Conservation (phyloP, 2,329 filamentous ascomycete species). For the Cytospora leucostoma region DNA sequence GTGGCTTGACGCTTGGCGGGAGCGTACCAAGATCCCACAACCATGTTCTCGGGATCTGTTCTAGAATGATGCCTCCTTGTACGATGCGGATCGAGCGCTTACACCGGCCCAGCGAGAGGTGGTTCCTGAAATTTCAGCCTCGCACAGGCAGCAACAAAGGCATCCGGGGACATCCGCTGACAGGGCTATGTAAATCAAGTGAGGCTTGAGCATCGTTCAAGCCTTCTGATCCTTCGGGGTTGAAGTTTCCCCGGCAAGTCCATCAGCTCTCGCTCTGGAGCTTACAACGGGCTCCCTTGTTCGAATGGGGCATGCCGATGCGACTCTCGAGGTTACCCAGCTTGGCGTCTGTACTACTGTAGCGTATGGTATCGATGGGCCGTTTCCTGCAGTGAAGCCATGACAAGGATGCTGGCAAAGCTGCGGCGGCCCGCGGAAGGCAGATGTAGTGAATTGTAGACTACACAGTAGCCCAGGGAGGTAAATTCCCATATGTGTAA, state of each 20-base stretch:
- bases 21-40: not conserved
- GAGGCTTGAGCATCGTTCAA: not conserved
- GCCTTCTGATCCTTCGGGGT: not conserved
- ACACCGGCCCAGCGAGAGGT: not conserved
- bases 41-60: slow-evolving; percentile 1
- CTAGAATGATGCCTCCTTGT: not conserved
- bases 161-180: not conserved
- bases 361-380: not conserved
- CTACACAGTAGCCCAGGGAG: too few species aligned
- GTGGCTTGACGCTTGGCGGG: not conserved
- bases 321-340: not conserved
- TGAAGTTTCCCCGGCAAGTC: not conserved
- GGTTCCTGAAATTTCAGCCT: not conserved
- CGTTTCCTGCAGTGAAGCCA: not conserved
- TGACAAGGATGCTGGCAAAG: not conserved
- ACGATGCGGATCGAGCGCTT: not conserved
- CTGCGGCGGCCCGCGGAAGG: not conserved
- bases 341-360: not conserved
- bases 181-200: not conserved
- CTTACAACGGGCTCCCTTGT: not conserved
- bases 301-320: not conserved
- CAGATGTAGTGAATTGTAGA: not conserved
- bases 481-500: not conserved
- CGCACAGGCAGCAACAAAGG: not conserved
- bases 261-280: not conserved